Conservation (phyloP, 2,329 filamentous ascomycete genomes). For the Aspergillus luchuensis region DNA sequence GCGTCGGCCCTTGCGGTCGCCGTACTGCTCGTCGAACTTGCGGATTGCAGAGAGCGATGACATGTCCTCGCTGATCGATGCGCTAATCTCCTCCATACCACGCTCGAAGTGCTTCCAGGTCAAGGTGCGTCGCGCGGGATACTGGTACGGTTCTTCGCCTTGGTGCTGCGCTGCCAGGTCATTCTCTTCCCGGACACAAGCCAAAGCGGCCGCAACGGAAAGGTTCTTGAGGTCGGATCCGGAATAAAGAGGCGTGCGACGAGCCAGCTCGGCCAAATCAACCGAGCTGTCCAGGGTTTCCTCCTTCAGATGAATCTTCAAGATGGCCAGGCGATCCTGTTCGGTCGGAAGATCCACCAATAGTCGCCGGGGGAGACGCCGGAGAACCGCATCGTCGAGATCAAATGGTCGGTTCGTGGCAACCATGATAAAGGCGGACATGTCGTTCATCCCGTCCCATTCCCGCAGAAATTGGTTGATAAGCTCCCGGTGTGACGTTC, state of each 20-base stretch:
- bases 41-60: slow-evolving; percentile 78
- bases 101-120: slow-evolving; percentile 74
- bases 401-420: slow-evolving; percentile 96
- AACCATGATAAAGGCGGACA: slow-evolving; percentile 94
- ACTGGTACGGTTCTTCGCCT: slow-evolving; percentile 54
- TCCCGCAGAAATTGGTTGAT: slow-evolving; percentile 97
- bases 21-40: slow-evolving; percentile 95
- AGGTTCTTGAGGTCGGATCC: slow-evolving; percentile 57
- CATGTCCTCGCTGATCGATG: slow-evolving; percentile 95
- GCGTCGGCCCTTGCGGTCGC: slow-evolving; percentile 71
- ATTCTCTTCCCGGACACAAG: slow-evolving; percentile 52
- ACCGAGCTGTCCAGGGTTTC: slow-evolving; percentile 48
- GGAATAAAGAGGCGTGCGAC: slow-evolving; percentile 52
- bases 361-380: slow-evolving; percentile 53
- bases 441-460: slow-evolving; percentile 88
- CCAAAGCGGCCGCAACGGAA: slow-evolving; percentile 52
- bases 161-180: slow-evolving; percentile 40
- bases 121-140: slow-evolving; percentile 70
- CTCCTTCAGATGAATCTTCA: slow-evolving; percentile 53
- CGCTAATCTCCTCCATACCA: slow-evolving; percentile 83
- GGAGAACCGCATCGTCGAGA: slow-evolving; percentile 66
- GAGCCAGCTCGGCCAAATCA: slow-evolving; percentile 46
- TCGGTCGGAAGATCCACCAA: slow-evolving; percentile 53
- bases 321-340: slow-evolving; percentile 49
- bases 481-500: slow-evolving; percentile 77